Conservation (phyloP, 2,329 filamentous ascomycete species). For the Verruconis gallopava region DNA sequence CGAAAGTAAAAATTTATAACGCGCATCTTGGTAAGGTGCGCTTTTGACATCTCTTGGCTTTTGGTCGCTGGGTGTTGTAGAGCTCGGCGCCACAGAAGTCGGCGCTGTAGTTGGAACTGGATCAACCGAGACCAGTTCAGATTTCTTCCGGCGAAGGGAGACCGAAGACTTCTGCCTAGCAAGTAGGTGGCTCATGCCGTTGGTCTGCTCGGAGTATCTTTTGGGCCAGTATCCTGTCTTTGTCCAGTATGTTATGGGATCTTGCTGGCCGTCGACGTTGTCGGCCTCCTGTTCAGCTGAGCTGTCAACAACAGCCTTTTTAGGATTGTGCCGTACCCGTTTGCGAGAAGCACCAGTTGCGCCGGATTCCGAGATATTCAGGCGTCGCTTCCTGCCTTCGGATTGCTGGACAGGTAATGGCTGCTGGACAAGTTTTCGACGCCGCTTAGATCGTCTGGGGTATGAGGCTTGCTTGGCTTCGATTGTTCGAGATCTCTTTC, state of each 20-base stretch:
- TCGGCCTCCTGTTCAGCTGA: constrained; percentile 9
- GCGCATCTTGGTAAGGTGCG: no score
- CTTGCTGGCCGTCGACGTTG: constrained; percentile 9
- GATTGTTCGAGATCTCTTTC: constrained; percentile 11
- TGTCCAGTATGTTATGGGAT: constrained; percentile 10
- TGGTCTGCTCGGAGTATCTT: constrained; percentile 16
- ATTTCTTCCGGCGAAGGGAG: constrained; percentile 13
- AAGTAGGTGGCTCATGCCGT: constrained; percentile 19
- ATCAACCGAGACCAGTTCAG: constrained; percentile 15
- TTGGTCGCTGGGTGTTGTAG: no score
- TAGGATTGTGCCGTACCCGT: constrained; percentile 9
- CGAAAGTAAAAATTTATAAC: no score
- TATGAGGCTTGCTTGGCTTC: no score
- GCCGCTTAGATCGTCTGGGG: constrained; percentile 10
- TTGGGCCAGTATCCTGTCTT: no score
- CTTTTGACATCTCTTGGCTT: no score
- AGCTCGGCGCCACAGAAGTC: no score
- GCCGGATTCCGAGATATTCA: constrained; percentile 9
- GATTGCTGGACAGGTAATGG: constrained; percentile 9
- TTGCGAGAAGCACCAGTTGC: constrained; percentile 10
- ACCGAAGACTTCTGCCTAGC: constrained; percentile 18
- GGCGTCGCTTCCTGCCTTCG: constrained; percentile 9
- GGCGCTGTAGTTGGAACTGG: constrained; percentile 10
- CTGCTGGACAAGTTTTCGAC: constrained; percentile 11
- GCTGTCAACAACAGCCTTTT: constrained; percentile 9